phyloP scores from a whole-genome alignment of 495 filamentous ascomycete genomes.

The Xylaria intraflava region DNA sequence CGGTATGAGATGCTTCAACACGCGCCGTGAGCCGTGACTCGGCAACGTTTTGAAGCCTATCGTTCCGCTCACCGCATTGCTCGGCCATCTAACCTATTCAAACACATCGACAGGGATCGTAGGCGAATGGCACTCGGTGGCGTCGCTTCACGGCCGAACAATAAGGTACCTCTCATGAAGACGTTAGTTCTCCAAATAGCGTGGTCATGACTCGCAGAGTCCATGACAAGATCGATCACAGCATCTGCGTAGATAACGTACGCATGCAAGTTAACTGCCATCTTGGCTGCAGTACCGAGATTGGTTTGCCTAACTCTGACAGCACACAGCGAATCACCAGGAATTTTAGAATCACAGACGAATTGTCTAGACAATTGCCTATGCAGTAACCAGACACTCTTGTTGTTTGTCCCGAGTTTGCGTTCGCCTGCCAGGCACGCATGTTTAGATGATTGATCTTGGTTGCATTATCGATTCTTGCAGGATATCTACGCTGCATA shows the following conservation, averaged over 20 bases:
- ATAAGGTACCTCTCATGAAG: background rate
- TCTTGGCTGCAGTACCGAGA: too few relatives aligned
- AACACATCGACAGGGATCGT: too few relatives aligned
- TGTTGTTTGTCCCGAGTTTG: background rate
- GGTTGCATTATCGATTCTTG: background rate
- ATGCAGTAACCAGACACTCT: background rate
- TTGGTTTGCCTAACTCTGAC: too few relatives aligned
- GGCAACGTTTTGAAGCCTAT: too few relatives aligned
- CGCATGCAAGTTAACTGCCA: too few relatives aligned
- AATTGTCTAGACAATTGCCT: background rate
- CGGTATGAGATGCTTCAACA: too few relatives aligned
- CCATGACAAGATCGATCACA: background rate
- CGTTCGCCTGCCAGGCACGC: constrained; percentile 5
- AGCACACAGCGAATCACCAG: too few relatives aligned
- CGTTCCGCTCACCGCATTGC: too few relatives aligned
- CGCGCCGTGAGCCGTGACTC: too few relatives aligned
- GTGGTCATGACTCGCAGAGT: background rate
- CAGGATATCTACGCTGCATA: background rate
- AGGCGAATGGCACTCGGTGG: too few relatives aligned
- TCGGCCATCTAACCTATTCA: too few relatives aligned
- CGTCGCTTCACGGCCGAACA: too few relatives aligned
- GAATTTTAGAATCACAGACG: background rate
- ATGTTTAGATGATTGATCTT: constrained; percentile 1
- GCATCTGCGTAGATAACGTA: background rate
- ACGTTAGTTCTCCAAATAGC: background rate